phyloP scores from a whole-genome alignment of 2,329 filamentous ascomycete genomes.

The Trichoderma cornu-damae region DNA sequence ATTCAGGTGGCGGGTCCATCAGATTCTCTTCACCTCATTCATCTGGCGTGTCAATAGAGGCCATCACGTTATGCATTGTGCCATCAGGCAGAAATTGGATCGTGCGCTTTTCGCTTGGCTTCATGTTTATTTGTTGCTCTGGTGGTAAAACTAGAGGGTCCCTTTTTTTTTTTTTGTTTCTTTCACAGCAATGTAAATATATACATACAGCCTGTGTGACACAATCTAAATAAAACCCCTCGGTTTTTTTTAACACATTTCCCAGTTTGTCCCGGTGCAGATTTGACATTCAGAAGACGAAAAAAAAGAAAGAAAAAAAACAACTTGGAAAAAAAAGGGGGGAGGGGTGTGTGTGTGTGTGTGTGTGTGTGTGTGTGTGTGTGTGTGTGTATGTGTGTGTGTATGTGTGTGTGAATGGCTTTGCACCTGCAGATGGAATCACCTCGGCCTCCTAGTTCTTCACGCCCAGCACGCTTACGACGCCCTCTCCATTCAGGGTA shows the following conservation, averaged over 20 bases:
- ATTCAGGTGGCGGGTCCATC: no score
- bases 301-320: background rate
- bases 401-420: no score
- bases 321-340: background rate
- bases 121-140: background rate
- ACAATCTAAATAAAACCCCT: slow-evolving; percentile 10
- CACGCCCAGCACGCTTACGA: slow-evolving; percentile 61
- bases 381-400: no score
- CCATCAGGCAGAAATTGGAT: background rate
- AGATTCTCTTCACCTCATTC: no score
- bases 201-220: slow-evolving; percentile 10
- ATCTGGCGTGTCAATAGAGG: background rate
- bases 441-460: slow-evolving; percentile 1
- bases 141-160: background rate
- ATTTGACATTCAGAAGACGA: slow-evolving; percentile 2
- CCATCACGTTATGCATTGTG: background rate
- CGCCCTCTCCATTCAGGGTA: slow-evolving; percentile 68
- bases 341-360: no score
- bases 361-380: no score
- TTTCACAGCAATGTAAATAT: no score
- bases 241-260: slow-evolving; percentile 9
- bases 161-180: background rate
- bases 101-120: background rate
- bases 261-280: background rate
- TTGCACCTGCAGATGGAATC: background rate